phyloP scores from a whole-genome alignment of 192 early-diverging fungal species.

The Helicostylum pulchrum region DNA sequence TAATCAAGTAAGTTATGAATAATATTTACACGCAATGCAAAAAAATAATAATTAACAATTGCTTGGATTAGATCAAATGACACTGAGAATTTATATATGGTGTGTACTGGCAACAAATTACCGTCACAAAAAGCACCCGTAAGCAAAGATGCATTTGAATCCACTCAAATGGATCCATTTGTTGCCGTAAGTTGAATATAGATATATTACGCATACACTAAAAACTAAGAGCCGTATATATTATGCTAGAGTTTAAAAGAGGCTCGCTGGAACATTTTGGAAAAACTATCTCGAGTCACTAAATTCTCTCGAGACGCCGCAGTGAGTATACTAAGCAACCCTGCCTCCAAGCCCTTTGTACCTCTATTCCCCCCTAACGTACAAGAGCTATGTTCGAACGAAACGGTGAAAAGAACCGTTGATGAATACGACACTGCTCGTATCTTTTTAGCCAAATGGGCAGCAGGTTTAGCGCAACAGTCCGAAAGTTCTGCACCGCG shows the following conservation, averaged over 20 bases:
- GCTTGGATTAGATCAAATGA: constrained; percentile 7
- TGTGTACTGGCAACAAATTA: not conserved
- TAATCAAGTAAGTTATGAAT: constrained; percentile 32
- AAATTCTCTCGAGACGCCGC: constrained; percentile 67
- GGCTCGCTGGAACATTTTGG: constrained; percentile 70
- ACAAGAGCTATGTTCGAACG: constrained; percentile 49
- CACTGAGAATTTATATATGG: not conserved
- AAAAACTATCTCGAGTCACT: constrained; percentile 74
- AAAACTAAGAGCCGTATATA: not conserved
- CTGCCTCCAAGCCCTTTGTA: constrained; percentile 50
- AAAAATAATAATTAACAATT: not conserved
- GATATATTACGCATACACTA: not conserved
- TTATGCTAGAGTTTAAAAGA: constrained; percentile 59
- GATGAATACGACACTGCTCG: constrained; percentile 80
- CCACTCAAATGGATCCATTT: constrained; percentile 36
- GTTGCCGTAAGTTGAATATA: constrained; percentile 33
- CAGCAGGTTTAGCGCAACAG: constrained; percentile 48
- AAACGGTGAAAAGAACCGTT: constrained; percentile 56
- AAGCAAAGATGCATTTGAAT: constrained; percentile 23
- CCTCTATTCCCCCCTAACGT: constrained; percentile 50
- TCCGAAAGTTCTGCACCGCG: constrained; percentile 22
- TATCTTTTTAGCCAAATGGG: constrained; percentile 79
- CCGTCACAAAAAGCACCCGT: not conserved
- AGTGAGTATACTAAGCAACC: constrained; percentile 45
- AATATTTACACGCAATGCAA: not conserved